phyloP scores from a whole-genome alignment of 2,329 filamentous ascomycete genomes.

The Fusarium musae region DNA sequence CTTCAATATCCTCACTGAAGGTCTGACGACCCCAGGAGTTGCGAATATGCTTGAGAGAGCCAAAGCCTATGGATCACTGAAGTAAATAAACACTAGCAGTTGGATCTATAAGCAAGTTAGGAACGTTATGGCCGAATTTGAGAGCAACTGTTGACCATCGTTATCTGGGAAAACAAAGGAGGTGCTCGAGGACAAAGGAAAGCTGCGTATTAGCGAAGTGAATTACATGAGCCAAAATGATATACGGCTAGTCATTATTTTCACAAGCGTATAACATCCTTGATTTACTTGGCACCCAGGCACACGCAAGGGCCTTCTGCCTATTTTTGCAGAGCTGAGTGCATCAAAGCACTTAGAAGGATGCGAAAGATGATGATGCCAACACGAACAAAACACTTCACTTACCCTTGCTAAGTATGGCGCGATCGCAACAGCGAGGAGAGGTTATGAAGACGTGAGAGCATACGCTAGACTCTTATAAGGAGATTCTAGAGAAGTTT shows the following conservation, averaged over 20 bases:
- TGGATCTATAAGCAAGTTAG: slow-evolving; percentile 14
- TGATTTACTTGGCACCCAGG: neutral
- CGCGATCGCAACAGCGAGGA: slow-evolving; percentile 24
- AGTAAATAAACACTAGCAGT: neutral
- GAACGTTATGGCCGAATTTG: neutral
- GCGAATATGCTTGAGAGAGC: slow-evolving; percentile 5
- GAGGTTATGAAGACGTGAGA: neutral
- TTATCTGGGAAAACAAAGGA: neutral
- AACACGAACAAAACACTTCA: slow-evolving; percentile 17
- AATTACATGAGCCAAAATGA: slow-evolving; percentile 3
- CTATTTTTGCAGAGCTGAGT: neutral
- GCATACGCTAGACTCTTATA: neutral
- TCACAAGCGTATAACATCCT: neutral
- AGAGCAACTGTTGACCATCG: neutral
- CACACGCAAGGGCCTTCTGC: neutral
- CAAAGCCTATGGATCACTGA: neutral
- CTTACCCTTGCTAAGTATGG: slow-evolving; percentile 33
- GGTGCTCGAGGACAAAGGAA: neutral
- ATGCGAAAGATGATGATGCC: neutral
- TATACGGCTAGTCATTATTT: neutral
- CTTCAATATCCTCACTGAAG: slow-evolving; percentile 22
- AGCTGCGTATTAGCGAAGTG: slow-evolving; percentile 1
- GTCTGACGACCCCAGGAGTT: slow-evolving; percentile 34
- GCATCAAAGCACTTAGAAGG: slow-evolving; percentile 1
- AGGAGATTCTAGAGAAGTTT: neutral